Conservation (phyloP, 768 basidiomycete species). For the Hygrocybe coccinea region DNA sequence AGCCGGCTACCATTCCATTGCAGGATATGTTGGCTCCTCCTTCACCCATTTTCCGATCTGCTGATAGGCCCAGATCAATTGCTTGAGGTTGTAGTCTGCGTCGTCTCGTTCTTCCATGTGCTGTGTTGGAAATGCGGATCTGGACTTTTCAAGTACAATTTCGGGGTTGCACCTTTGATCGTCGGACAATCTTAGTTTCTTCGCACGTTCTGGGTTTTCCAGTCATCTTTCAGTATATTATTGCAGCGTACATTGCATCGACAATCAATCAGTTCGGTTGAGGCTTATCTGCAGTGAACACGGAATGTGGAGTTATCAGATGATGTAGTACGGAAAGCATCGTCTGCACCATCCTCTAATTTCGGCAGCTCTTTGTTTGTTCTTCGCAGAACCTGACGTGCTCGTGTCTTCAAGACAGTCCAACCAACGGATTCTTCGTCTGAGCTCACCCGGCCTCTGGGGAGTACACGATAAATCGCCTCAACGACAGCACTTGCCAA, state of each 20-base stretch:
- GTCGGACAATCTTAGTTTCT: background rate
- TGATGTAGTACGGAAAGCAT: too few relatives aligned
- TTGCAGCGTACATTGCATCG: too few relatives aligned
- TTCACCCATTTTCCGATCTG: slow-evolving; percentile 49
- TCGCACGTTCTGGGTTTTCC: background rate
- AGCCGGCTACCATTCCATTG: background rate
- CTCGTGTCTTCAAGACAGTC: background rate
- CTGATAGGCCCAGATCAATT: slow-evolving; percentile 39
- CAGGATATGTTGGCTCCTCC: slow-evolving; percentile 45
- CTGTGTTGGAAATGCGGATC: background rate
- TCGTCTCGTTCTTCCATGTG: slow-evolving; percentile 2
- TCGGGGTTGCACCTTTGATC: background rate
- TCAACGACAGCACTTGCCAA: slow-evolving; percentile 44
- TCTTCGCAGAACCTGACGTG: background rate
- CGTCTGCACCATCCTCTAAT: too few relatives aligned
- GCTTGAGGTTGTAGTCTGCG: slow-evolving; percentile 23
- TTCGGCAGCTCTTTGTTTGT: too few relatives aligned
- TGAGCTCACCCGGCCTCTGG: background rate
- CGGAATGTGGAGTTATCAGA: too few relatives aligned
- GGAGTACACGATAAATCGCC: slow-evolving; percentile 34
- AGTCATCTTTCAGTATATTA: too few relatives aligned
- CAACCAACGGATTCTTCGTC: slow-evolving; percentile 1
- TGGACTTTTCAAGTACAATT: background rate
- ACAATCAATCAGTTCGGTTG: too few relatives aligned
- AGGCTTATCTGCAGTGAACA: too few relatives aligned